phyloP scores from a whole-genome alignment of 306 rosid genomes.

The Amphicarpaea edgeworthii region DNA sequence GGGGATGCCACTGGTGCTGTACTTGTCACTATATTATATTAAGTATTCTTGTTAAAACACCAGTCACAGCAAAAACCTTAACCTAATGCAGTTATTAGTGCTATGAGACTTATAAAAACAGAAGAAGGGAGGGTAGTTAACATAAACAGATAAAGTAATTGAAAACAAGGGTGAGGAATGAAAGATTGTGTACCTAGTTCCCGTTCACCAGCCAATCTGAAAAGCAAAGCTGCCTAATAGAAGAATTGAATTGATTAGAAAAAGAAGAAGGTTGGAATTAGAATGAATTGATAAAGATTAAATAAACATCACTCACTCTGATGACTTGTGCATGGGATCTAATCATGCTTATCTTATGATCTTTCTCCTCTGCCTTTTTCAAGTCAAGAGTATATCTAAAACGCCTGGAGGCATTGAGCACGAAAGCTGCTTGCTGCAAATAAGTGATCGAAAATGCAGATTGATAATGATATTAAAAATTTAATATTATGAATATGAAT shows the following conservation, averaged over 20 bases:
- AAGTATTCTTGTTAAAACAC: not conserved
- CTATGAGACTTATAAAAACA: no score
- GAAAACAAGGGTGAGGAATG: not conserved
- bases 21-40: constrained; percentile 48
- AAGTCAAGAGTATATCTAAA: constrained; percentile 93
- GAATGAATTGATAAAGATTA: no score
- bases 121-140: no score
- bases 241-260: constrained; percentile 54
- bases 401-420: constrained; percentile 88
- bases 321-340: constrained; percentile 97
- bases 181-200: constrained; percentile 62
- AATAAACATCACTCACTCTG: constrained; percentile 56
- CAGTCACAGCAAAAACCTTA: no score
- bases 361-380: constrained; percentile 74
- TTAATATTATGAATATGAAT: no score
- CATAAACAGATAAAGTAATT: not conserved
- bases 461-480: no score
- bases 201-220: constrained; percentile 90
- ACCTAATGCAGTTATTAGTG: no score
- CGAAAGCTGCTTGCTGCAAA: constrained; percentile 77
- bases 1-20: constrained; percentile 55
- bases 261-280: no score
- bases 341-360: constrained; percentile 76
- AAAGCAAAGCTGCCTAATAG: constrained; percentile 87
- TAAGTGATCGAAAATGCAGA: no score